Base-by-base conservation (phyloP, 2,329 filamentous ascomycete genomes). In the Ophiostoma tasmaniense region DNA sequence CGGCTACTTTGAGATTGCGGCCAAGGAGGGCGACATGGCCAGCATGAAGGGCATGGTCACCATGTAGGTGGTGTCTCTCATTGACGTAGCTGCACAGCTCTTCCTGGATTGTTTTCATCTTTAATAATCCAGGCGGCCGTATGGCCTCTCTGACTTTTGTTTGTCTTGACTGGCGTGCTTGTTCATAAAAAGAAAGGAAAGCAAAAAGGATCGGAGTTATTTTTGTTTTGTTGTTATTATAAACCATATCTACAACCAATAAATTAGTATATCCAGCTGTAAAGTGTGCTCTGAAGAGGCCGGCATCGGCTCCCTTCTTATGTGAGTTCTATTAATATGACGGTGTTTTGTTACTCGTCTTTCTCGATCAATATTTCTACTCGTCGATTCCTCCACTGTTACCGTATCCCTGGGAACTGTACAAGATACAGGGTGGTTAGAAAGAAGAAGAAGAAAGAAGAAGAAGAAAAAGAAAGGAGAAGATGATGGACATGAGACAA, bases 1-100 rank as follows among this genome's bases (percentile, higher is more conserved):
- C 81, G 92, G 93, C 73, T 99, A 99, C 84, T 99, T 99, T 76
- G 95, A 99, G 81, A 99, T 99, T 77, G 95, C 95, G 30, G 96
- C 96, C 76, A 97, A 97, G 83, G 95, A 99, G 82, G 95, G 95
- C 76, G 95, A 99, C 79, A 89, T 98, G 80, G 86, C 89, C 71
- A 92, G 92, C 74, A 88, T 89, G 86, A 89, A 89, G 80, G 87
- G 87, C 69, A 89, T 89, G 86, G 84, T 89, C 72, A 89, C 45
- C 14, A 59, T 59, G 45, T 37, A 59, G 33, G 50, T 11, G n/a
- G 13, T 22, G 22, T 22, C n/a, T 22, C 5, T 13, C 42, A 5
- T 17, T 35, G 33, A 28, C 52, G 8, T 13, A 55, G 50, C 50
- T 39, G 37, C 10, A 39, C 13, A 39, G 37, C 50, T 55, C 14